A percentile compares a stretch with the other conserved stretches of the same genome.
Conservation (phyloP, 179 eudicot species). For the Nepenthes alata region DNA sequence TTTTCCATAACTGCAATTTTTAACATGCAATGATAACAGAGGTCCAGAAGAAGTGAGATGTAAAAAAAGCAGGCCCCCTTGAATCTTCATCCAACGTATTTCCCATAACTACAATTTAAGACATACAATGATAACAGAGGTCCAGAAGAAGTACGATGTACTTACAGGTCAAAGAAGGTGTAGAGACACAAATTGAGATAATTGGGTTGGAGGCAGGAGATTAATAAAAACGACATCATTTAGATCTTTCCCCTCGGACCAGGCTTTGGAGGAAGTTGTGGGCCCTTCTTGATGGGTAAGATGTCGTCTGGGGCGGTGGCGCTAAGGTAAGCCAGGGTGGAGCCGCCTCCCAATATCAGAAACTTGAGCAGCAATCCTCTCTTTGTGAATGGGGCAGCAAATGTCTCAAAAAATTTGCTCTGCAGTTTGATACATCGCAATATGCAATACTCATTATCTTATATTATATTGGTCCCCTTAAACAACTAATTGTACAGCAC, state of each 20-base stretch:
- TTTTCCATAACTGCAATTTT: too few species aligned
- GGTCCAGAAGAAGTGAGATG: slow-evolving; percentile 1
- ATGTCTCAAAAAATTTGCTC: slow-evolving; percentile 99
- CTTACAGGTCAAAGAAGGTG: slow-evolving; percentile 24
- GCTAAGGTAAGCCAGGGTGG: slow-evolving; percentile 66
- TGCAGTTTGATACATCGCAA: slow-evolving; percentile 19
- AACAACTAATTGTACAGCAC: background rate
- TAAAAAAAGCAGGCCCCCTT: background rate
- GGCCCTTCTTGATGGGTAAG: slow-evolving; percentile 86
- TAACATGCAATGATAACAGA: too few species aligned
- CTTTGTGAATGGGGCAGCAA: slow-evolving; percentile 98
- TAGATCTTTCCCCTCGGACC: slow-evolving; percentile 95
- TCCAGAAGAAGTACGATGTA: slow-evolving; percentile 7
- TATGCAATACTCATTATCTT: background rate
- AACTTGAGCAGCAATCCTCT: slow-evolving; percentile 93
- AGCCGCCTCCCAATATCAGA: slow-evolving; percentile 86
- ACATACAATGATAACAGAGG: too few species aligned
- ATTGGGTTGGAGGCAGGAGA: background rate
- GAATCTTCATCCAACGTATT: too few species aligned
- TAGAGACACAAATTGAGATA: slow-evolving; percentile 13
- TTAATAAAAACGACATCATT: background rate
- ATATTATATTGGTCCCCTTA: background rate
- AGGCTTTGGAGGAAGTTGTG: slow-evolving; percentile 87
- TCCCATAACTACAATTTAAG: too few species aligned
- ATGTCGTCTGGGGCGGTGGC: slow-evolving; percentile 75